Evolutionary conservation across 192 early-diverging fungal genomes (phyloP).

Genomic region (Oehlia diaphana): DNA sequence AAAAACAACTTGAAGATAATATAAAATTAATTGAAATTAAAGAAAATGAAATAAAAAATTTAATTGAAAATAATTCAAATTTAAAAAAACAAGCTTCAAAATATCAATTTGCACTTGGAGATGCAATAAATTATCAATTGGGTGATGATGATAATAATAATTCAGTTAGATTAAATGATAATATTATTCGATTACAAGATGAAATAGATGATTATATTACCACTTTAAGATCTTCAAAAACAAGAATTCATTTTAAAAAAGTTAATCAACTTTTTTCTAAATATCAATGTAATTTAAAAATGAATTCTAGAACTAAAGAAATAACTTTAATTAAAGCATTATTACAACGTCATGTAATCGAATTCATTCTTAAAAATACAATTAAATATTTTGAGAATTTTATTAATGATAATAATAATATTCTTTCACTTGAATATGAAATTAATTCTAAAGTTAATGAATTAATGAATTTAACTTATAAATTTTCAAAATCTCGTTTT

Average conservation of each 20-base stretch:
- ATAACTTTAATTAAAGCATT: neutral
- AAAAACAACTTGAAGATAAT: too few species aligned
- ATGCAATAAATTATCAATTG: neutral
- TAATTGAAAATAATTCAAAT: neutral
- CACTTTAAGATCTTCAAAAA: neutral
- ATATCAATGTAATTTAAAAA: neutral
- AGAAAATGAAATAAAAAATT: neutral
- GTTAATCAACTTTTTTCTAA: neutral
- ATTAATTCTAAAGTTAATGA: neutral
- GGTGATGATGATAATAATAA: neutral
- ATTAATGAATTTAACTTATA: neutral
- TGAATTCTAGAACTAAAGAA: neutral
- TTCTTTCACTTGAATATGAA: neutral
- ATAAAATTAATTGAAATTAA: neutral
- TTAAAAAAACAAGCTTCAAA: neutral
- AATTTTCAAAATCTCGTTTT: neutral
- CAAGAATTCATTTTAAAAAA: neutral
- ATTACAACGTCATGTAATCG: neutral
- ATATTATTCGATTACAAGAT: neutral
- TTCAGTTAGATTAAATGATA: neutral
- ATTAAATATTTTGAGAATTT: neutral
- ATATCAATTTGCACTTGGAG: conserved; percentile 19
- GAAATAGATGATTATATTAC: neutral
- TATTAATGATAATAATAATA: neutral
- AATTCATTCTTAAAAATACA: neutral